Base-by-base conservation (phyloP, 73 alveolate species). In the Durusdinium trenchii region DNA sequence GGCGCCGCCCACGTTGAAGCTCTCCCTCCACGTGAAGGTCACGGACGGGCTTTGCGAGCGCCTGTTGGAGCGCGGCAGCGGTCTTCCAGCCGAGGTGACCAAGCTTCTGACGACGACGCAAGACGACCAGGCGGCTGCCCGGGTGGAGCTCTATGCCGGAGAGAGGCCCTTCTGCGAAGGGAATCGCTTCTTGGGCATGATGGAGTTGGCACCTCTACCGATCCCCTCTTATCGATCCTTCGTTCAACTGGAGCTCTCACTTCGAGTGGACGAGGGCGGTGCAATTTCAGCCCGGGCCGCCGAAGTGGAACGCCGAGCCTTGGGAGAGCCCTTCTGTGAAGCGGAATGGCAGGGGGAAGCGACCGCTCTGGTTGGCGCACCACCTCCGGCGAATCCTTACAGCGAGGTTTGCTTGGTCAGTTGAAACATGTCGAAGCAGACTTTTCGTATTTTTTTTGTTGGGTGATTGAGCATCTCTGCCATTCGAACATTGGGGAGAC, bases 101-200 rank as follows among this genome's bases (percentile, higher is more conserved):
- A 91, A 71, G 35, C 78, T 91, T 6, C 50, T 91, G 61, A 91
- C 98, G 42, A 91, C 98, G 14, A 91, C 98, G 26, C 98, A 91
- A 32, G 98, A 91, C 57, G 89, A 91, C 46, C 98, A 91, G 36
- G 98, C 98, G 2, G 52, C 98, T 32, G 89, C 98, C 1, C 98
- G 98, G 48, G 26, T 91, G 69, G 98, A 91, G 50, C 73, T 91
- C 14, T 91, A 91, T 43, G 98, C 87, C 36, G 98, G 98, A 12
- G 98, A 91, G 87, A 71, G 98, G 20, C 98, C 98, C 38, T 91
- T 91, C 30, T 91, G 98, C 30, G 98, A 91, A 48, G 98, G 98
- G 23, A 91, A 91, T 50, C 98, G 98, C 57, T 91, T 91, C 46
- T 50, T 91, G 98, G 98, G 98, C 38, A 91, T 91, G 98, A 54